phyloP scores from a whole-genome alignment of 2,329 filamentous ascomycete genomes.

The Penicillium psychrosexuale region DNA sequence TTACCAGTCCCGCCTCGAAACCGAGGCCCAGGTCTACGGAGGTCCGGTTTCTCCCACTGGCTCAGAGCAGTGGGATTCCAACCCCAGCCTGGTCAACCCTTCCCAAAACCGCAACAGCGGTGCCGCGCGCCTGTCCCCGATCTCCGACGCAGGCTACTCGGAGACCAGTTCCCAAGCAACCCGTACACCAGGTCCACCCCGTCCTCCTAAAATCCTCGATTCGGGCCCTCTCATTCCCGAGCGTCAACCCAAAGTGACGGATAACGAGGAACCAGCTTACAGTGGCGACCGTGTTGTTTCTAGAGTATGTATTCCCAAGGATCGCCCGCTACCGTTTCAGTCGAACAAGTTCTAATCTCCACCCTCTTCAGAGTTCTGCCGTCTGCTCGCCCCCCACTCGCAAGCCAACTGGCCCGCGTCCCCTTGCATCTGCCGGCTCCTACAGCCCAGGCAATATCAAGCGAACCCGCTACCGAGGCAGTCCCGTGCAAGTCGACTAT shows the following conservation, averaged over 20 bases:
- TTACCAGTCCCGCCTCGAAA: constrained; percentile 61
- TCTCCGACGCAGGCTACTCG: constrained; percentile 49
- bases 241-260: constrained; percentile 41
- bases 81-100: constrained; percentile 38
- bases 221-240: constrained; percentile 59
- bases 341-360: constrained; percentile 6
- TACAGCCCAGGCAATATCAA: constrained; percentile 38
- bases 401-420: constrained; percentile 50
- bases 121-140: constrained; percentile 43
- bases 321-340: background rate
- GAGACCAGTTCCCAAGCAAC: constrained; percentile 37
- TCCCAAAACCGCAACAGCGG: constrained; percentile 37
- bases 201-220: constrained; percentile 55
- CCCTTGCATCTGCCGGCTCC: constrained; percentile 39
- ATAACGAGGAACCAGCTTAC: constrained; percentile 37
- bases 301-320: constrained; percentile 27
- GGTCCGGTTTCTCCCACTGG: constrained; percentile 39
- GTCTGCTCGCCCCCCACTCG: constrained; percentile 39
- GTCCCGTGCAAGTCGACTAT: constrained; percentile 42
- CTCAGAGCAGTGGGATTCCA: constrained; percentile 48
- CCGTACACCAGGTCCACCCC: constrained; percentile 43
- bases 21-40: constrained; percentile 55
- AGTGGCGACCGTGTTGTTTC: constrained; percentile 41
- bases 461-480: constrained; percentile 39
- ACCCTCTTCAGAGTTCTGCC: constrained; percentile 26